Conservation (phyloP, 768 basidiomycete genomes). For the Leccinum variicolor region DNA sequence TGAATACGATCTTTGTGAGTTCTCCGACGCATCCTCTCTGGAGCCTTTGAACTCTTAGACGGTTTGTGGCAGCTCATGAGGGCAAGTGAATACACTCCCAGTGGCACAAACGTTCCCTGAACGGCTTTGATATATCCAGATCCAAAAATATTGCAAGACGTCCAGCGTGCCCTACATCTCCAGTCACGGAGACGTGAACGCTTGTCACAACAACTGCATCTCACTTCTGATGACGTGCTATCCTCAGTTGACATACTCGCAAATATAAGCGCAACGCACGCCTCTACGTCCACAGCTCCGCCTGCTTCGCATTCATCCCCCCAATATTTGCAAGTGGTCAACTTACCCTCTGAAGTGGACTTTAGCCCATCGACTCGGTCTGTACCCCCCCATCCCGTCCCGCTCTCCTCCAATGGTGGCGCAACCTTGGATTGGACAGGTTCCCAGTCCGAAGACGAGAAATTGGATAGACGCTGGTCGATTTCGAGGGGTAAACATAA, state of each 20-base stretch:
- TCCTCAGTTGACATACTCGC: constrained; percentile 26
- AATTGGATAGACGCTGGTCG: constrained; percentile 60
- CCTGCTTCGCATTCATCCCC: constrained; percentile 17
- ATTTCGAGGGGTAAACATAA: constrained; percentile 51
- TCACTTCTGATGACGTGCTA: constrained; percentile 18
- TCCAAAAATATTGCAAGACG: constrained; percentile 76
- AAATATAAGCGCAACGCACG: constrained; percentile 26
- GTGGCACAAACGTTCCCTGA: constrained; percentile 8
- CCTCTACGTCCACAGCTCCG: constrained; percentile 29
- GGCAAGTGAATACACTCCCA: constrained; percentile 45
- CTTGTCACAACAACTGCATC: constrained; percentile 23
- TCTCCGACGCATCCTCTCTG: constrained; percentile 1
- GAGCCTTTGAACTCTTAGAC: constrained; percentile 11
- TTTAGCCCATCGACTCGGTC: constrained; percentile 63
- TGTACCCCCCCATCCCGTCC: constrained; percentile 57
- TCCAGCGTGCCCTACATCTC: constrained; percentile 68
- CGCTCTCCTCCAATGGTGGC: constrained; percentile 65
- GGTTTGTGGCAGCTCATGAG: constrained; percentile 57
- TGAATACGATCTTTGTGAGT: constrained; percentile 76
- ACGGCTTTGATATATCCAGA: constrained; percentile 40
- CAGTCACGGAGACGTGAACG: constrained; percentile 77
- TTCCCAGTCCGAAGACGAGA: constrained; percentile 51
- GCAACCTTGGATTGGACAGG: constrained; percentile 73
- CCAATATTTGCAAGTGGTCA: constrained; percentile 16
- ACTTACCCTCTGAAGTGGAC: constrained; percentile 50